Evolutionary conservation across 2,329 filamentous ascomycete species (phyloP).

Genomic region (Cercospora zeae-maydis): DNA sequence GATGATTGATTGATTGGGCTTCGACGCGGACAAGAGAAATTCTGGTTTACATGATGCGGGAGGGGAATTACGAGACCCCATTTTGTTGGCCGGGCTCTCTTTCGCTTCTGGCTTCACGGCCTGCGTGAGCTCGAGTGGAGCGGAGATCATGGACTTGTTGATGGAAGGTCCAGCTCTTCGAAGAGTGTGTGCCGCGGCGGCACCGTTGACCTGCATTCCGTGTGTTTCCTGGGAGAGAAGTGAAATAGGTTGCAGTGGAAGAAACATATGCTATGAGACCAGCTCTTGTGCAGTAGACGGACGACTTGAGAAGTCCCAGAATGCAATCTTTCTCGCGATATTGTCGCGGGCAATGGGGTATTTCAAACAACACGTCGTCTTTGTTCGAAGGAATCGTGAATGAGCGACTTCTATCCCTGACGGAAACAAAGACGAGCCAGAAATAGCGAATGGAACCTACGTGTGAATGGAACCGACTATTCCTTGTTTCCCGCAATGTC

Average conservation of each 20-base stretch:
- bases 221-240: background rate
- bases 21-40: background rate
- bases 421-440: background rate
- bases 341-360: background rate
- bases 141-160: background rate
- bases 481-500: too few relatives aligned
- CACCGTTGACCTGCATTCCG: background rate
- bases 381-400: background rate
- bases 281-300: background rate
- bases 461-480: too few relatives aligned
- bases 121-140: background rate
- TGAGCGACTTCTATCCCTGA: background rate
- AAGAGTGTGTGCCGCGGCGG: background rate
- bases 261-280: background rate
- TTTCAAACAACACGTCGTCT: background rate
- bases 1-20: background rate
- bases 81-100: background rate
- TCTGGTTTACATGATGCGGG: background rate
- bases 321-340: too few relatives aligned
- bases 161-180: slow-evolving; percentile 6
- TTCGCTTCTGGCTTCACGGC: background rate
- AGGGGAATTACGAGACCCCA: background rate
- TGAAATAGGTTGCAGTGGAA: background rate
- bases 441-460: too few relatives aligned
- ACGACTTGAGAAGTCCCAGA: background rate